Conservation (phyloP, 768 basidiomycete genomes). For the Mycena floridula region DNA sequence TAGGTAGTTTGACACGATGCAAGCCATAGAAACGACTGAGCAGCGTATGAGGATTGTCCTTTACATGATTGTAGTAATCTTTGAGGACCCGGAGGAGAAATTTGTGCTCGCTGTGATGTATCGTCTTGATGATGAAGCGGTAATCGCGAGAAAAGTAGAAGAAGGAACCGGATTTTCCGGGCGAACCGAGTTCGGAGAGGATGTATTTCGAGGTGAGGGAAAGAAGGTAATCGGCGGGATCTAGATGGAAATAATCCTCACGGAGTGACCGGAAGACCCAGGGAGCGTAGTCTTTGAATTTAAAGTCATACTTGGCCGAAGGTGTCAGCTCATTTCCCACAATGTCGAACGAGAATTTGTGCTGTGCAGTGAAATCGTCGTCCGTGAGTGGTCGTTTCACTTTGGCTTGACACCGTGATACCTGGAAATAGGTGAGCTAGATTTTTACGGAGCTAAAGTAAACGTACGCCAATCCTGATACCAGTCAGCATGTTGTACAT, state of each 20-base stretch:
- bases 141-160: constrained; percentile 99
- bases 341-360: constrained; percentile 97
- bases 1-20: constrained; percentile 94
- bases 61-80: constrained; percentile 80
- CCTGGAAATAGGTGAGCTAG: constrained; percentile 37
- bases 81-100: constrained; percentile 83
- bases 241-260: constrained; percentile 90
- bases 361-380: constrained; percentile 82
- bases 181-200: constrained; percentile 93
- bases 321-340: constrained; percentile 98
- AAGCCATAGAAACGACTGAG: constrained; percentile 94
- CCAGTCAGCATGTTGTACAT: constrained; percentile 99
- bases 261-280: constrained; percentile 96
- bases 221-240: constrained; percentile 95
- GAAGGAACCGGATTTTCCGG: constrained; percentile 97
- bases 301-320: constrained; percentile 97
- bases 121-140: constrained; percentile 99
- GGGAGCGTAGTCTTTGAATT: constrained; percentile 99
- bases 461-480: constrained; percentile 84
- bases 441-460: background rate
- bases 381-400: constrained; percentile 77
- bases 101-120: constrained; percentile 90
- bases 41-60: constrained; percentile 87
- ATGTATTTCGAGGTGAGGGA: constrained; percentile 98
- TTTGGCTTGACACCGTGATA: constrained; percentile 96